Evolutionary conservation across 208 protist genomes (phyloP), one percentile per base, ranked within the genome.

Genomic region (Endotrypanum monterogeii): DNA sequence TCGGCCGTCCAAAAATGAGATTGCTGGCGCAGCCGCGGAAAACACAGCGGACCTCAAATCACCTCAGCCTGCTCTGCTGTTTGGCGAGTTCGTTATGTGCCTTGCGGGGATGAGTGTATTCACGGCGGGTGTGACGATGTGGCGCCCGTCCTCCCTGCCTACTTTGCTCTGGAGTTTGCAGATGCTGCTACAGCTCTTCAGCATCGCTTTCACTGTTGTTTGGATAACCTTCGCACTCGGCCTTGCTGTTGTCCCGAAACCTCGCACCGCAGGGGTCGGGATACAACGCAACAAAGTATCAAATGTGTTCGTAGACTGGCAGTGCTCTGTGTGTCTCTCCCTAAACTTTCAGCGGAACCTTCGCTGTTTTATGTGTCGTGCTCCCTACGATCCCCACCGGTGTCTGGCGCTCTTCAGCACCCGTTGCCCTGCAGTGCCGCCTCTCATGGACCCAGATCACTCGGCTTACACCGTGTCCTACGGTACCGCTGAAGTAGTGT

Each of bases 391-490:
- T 71, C 71, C 51, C 4, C 35, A 58, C 16, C 78, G 80, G 0
- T 91, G 80, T 58, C 68, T 79, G 46, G 89, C 86, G 12, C 44
- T 95, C 37, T 94, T 88, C 71, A 91, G 83, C 69, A 71, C 85
- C 35, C 84, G 78, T 56, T 66, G 79, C 30, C 62, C 78, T 7
- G 58, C 75, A 23, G 70, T 71, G 50, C 82, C 86, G 25, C 87
- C 89, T 37, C 61, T 92, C 55, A 87, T 90, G 73, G 90, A 95
- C 55, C 80, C 90, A 30, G 69, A 95, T 60, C 92, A 96, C 79
- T 71, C 69, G 30, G 51, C 62, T 46, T 92, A 92, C 71, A 55
- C 83, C 5, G 79, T 86, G 63, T 65, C 35, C 28, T 89, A 82
- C 70, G 76, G 80, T 28, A 80, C 76, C 18, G 14, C 62, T 23